Base-by-base conservation (phyloP, 2,329 filamentous ascomycete genomes). In the Fusarium albosuccineum region DNA sequence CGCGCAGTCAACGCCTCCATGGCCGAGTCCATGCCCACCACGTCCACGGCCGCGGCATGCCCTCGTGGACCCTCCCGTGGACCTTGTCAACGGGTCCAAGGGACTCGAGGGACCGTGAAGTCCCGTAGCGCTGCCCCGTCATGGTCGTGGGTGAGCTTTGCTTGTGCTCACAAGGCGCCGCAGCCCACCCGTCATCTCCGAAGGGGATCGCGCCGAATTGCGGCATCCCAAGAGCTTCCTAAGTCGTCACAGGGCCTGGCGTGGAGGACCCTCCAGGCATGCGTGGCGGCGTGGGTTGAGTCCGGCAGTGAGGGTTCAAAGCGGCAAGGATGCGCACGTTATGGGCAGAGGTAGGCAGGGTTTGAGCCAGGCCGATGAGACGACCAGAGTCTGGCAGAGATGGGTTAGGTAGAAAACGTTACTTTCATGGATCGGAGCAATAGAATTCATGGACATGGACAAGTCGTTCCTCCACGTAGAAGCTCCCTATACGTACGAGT, bases 121-220 rank as follows among this genome's bases (percentile, higher is more conserved):
- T 64, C 50, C 65, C 65, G 65, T 67, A 67, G 65, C 64, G 65
- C 44, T 22, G 26, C 29, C 48, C 56, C 48, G 63, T 62, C 55
- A 62, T 60, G 62, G 57, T 55, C 44, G 49, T 57, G 61, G 49
- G 46, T 26, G 55, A 66, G 39, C 45, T 45, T 53, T 49, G 40
- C 48, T 34, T 36, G 37, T 34, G 39, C 40, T 33, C 51, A 45
- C 46, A 44, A 52, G 53, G 48, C 36, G 61, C 59, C 61, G 44
- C 53, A 53, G 41, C 44, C 66, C 70, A 71, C 61, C 46, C 67
- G 62, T 72, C 69, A 69, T 70, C 62, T 71, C 70, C 68, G 70
- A 70, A 60, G 46, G 61, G 57, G 57, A 71, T 64, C 60, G 64
- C 57, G 46, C 57, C 60, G 60, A 57, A 22, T 26, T 57, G 57